Percentiles rank a stretch among this genome's conserved stretches.
phyloP scores from a whole-genome alignment of 208 protist species.

The Crithidia bombi region DNA sequence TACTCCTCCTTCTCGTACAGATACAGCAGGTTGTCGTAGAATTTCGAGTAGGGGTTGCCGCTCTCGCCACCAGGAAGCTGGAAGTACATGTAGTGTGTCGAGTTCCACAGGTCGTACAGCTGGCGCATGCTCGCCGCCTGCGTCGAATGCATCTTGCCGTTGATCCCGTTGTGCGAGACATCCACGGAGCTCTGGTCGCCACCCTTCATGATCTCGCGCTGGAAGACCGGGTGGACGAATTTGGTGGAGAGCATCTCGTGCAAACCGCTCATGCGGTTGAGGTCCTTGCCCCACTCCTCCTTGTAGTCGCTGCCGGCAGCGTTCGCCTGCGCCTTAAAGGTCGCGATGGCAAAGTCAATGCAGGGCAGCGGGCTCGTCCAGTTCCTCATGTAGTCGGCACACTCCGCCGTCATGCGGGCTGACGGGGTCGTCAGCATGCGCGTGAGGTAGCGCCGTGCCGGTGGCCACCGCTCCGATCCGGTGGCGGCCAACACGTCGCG shows the following conservation, averaged over 20 bases:
- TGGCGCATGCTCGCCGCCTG: slow-evolving; percentile 60
- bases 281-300: slow-evolving; percentile 58
- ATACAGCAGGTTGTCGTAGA: slow-evolving; percentile 60
- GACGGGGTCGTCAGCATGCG: slow-evolving; percentile 39
- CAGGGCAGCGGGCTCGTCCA: slow-evolving; percentile 28
- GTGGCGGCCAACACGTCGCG: slow-evolving; percentile 34
- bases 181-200: slow-evolving; percentile 52
- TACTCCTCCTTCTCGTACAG: slow-evolving; percentile 47
- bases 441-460: slow-evolving; percentile 34
- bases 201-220: slow-evolving; percentile 55
- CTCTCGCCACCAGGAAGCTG: slow-evolving; percentile 59
- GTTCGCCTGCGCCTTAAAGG: slow-evolving; percentile 37
- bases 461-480: slow-evolving; percentile 13
- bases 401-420: slow-evolving; percentile 37
- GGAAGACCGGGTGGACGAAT: slow-evolving; percentile 47
- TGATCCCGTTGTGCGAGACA: slow-evolving; percentile 45
- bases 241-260: slow-evolving; percentile 52
- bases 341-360: slow-evolving; percentile 32
- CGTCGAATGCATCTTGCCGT: slow-evolving; percentile 43
- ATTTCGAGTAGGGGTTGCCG: slow-evolving; percentile 66
- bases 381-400: slow-evolving; percentile 30
- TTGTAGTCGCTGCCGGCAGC: slow-evolving; percentile 19
- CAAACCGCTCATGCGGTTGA: slow-evolving; percentile 48
- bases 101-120: slow-evolving; percentile 51
- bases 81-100: slow-evolving; percentile 40